Base-by-base conservation (phyloP, 768 basidiomycete genomes). In the Hemileccinum rubropunctum region DNA sequence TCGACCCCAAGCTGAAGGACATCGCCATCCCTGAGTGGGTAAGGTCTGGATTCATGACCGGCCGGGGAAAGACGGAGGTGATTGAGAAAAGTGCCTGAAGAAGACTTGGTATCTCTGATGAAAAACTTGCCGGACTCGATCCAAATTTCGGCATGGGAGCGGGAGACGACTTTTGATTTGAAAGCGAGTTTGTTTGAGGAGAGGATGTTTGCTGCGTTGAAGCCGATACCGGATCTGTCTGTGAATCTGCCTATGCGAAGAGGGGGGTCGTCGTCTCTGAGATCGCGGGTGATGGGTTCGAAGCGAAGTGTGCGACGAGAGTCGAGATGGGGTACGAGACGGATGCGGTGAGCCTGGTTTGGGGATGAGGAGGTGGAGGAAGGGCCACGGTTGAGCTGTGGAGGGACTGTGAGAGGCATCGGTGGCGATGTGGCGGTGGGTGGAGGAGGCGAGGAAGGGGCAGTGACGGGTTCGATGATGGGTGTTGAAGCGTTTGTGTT, bases 81-180 rank as follows among this genome's bases (percentile, higher is more conserved):
- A 67, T 99, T 99, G 54, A 98, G 75, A 65, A 98, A 98, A 1
- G 95, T 99, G 21, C 95, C 95, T 0, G 86, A 87, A 42, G 84
- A 87, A 36, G 83, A 86, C 68, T 92, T 91, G 18, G 93, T 95
- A 65, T 98, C 95, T 46, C 81, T 81, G 61, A 99, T 88, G 65
- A 77, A 92, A 68, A 98, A 97, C 65, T 83, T 79, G 14, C 78
- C 78, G 0, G 58, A 52, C 53, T 88, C 85, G 47, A 82, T 77
- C 92, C 93, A 97, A 30, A 98, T 84, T 76, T 98, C 95, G 0
- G 95, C 95, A 66, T 98, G 95, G 1, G 88, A 84, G 34, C 95
- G 78, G 35, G 88, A 91, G 61, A 98, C 95, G 67, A 98, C 95
- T 70, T 98, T 98, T 67, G 81, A 84, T 71, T 90, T 88, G 79